Base-by-base conservation (phyloP, 1,284 basidiomycete genomes). In the Irpex rosettiformis region DNA sequence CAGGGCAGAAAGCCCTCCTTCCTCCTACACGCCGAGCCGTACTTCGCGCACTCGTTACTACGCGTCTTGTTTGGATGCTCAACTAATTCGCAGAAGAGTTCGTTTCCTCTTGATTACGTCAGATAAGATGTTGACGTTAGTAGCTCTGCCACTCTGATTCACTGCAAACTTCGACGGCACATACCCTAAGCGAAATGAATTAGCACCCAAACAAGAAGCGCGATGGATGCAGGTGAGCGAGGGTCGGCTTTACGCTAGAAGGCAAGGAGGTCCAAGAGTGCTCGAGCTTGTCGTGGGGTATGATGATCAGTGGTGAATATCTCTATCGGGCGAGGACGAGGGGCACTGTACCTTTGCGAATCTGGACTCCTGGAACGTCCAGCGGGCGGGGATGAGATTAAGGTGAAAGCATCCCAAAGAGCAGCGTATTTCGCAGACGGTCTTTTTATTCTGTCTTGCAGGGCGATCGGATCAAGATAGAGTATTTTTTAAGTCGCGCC, bases 141-240 rank as follows among this genome's bases (percentile, higher is more conserved):
- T n/a, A n/a, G 18, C 48, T 25, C 16, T 18, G 18, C 16, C 7
- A 54, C 55, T 28, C 22, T 45, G 51, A 52, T 52, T 28, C 21
- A 52, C 18, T 37, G 52, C n/a, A 54, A 22, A 10, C n/a, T 54
- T 22, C 22, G 22, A 54, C 7, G 30, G 24, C 48, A 60, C 68
- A 29, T 66, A 77, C 83, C 83, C 77, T 68, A 71, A 72, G 73
- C 72, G 84, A 86, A 74, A 76, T 73, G 73, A 70, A 69, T 82
- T 74, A 70, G 70, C 81, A 82, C 72, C 82, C 80, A 75, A 77
- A 82, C 83, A 86, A 86, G 84, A 86, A 86, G 81, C 84, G 84
- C 83, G 84, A 86, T 85, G 70, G 84, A 83, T 71, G 79, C 84
- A 77, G 80, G 75, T 79, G 80, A 72, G 73, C 82, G 83, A 80